phyloP scores from a whole-genome alignment of 2,329 filamentous ascomycete genomes.

The Cercospora zeina region DNA sequence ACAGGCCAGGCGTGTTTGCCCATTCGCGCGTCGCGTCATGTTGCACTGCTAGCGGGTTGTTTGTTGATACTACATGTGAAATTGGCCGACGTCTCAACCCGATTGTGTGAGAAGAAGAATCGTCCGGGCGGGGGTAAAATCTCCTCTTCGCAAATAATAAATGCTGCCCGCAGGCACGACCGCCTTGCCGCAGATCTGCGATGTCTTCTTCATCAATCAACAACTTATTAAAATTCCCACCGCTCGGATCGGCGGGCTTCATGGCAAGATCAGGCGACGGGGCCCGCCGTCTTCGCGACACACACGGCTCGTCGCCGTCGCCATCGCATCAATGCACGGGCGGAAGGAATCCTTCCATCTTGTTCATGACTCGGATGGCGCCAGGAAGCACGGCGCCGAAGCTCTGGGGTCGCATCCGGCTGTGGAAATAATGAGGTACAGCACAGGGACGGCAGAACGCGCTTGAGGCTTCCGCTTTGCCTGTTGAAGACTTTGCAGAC shows the following conservation, averaged over 20 bases:
- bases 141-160: too few relatives aligned
- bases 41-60: neutral
- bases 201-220: neutral
- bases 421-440: constrained; percentile 2
- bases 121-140: too few relatives aligned
- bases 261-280: neutral
- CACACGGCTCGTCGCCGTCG: neutral
- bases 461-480: neutral
- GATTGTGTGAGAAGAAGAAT: too few relatives aligned
- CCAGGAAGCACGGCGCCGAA: neutral
- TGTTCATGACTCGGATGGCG: constrained; percentile 1
- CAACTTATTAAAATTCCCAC: neutral
- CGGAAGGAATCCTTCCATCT: neutral
- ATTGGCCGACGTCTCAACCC: too few relatives aligned
- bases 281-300: neutral
- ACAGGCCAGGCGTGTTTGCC: neutral
- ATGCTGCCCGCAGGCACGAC: neutral
- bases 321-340: neutral
- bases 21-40: neutral
- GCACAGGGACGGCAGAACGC: neutral
- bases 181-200: neutral
- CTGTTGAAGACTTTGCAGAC: neutral
- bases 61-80: too few relatives aligned
- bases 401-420: too few relatives aligned
- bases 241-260: neutral